Conservation (phyloP, 2,329 filamentous ascomycete species). For the Aspergillus fumigatus region DNA sequence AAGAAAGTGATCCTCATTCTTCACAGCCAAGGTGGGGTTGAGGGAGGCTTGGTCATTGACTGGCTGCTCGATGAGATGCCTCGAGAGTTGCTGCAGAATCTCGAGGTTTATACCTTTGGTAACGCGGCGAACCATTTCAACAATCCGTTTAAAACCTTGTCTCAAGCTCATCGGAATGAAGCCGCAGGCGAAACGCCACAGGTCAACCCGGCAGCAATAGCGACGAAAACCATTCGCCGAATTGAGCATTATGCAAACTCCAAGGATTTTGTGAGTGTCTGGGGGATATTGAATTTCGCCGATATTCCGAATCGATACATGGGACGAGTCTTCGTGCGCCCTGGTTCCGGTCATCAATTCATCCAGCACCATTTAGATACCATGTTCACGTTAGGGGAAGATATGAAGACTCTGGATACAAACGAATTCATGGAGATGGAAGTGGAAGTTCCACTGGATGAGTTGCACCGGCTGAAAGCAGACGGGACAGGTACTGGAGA, state of each 20-base stretch:
- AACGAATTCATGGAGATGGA: constrained; percentile 35
- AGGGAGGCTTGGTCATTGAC: constrained; percentile 68
- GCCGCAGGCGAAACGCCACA: background rate
- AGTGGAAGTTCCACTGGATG: constrained; percentile 13
- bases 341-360: constrained; percentile 39
- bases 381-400: constrained; percentile 38
- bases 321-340: constrained; percentile 46
- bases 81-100: constrained; percentile 59
- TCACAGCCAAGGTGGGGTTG: constrained; percentile 74
- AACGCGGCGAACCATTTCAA: constrained; percentile 79
- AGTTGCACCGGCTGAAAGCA: background rate
- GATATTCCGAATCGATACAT: constrained; percentile 45
- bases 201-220: background rate
- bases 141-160: constrained; percentile 55
- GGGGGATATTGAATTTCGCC: constrained; percentile 68
- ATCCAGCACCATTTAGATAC: constrained; percentile 43
- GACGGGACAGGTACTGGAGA: background rate
- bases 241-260: constrained; percentile 78
- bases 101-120: constrained; percentile 74
- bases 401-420: constrained; percentile 21
- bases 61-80: constrained; percentile 71
- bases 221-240: constrained; percentile 53
- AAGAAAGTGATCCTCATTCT: constrained; percentile 69
- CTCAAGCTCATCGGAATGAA: background rate
- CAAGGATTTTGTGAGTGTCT: constrained; percentile 68